These are phyloP conservation scores for Aplosporella prunicola DNA, from an alignment of 2,329 filamentous ascomycete species.

Conservation along the genomic window DNA sequence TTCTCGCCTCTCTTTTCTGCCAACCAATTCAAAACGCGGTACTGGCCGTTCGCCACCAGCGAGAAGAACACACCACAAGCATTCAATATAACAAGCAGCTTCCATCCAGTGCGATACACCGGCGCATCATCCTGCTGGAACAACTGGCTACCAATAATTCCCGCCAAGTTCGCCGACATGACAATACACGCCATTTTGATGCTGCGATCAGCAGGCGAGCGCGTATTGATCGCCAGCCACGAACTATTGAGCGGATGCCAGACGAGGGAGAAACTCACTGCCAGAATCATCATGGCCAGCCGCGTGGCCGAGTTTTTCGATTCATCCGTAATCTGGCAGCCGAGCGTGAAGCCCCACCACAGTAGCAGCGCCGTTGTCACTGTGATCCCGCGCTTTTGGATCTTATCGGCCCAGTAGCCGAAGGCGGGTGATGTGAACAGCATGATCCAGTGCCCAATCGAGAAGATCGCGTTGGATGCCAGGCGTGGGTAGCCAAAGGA, in stretches of 20 bases:
- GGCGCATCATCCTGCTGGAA: constrained; percentile 14
- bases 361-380: constrained; percentile 7
- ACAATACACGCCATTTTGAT: constrained; percentile 16
- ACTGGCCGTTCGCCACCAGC: constrained; percentile 13
- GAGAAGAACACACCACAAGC: constrained; percentile 9
- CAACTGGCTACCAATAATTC: constrained; percentile 15
- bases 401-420: constrained; percentile 11
- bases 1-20: not conserved
- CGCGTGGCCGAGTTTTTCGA: constrained; percentile 1
- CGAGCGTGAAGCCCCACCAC: constrained; percentile 11
- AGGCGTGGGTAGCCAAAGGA: constrained; percentile 19
- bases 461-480: constrained; percentile 23
- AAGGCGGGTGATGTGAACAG: constrained; percentile 11
- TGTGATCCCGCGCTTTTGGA: constrained; percentile 7
- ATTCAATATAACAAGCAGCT: constrained; percentile 11
- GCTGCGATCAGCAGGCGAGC: constrained; percentile 13
- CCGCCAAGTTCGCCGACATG: constrained; percentile 14
- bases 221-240: constrained; percentile 16
- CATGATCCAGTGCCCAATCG: constrained; percentile 24
- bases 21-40: constrained; percentile 11
- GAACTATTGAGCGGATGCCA: constrained; percentile 14
- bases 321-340: not conserved
- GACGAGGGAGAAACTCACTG: constrained; percentile 7
- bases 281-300: constrained; percentile 10
- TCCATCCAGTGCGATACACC: constrained; percentile 13